Evolutionary conservation across 1,139 yeast species (phyloP), one percentile per base, ranked within the genome.

Genomic region (Scheffersomyces lignicola): DNA sequence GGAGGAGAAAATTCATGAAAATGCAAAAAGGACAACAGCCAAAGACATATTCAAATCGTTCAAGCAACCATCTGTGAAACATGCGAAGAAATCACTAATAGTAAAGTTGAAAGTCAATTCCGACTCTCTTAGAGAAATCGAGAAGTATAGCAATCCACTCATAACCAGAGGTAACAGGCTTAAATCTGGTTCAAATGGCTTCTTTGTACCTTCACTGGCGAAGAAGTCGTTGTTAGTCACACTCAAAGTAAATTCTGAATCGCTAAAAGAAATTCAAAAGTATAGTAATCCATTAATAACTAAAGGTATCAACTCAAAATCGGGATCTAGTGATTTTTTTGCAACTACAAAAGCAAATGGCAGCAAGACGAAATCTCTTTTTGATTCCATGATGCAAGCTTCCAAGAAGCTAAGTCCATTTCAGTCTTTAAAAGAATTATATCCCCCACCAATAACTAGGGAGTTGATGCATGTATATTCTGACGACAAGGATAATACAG

Each of bases 201-300:
- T n/a, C n/a, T n/a, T n/a, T n/a, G n/a, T n/a, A n/a, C n/a, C n/a
- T n/a, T n/a, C n/a, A n/a, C n/a, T n/a, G n/a, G n/a, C n/a, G 5
- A 34, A 35, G 26, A 18, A 42, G 38, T 39, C 48, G 11, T 37
- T 41, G 13, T 37, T 49, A 12, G 61, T 66, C 1, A 56, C 60
- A 0, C 48, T 68, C 9, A 58, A 56, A 34, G 36, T 67, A 3
- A 45, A 51, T 26, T 48, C 63, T 3, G 47, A 35, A 1, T 50
- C 47, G 3, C 49, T 67, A 29, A 45, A 49, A n/a, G 54, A 53
- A 24, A 54, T 63, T 16, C 56, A 60, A 31, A 43, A 41, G 31
- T 51, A 43, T 29, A 61, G 58, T 18, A 63, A 59, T 34, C 68
- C 71, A 1, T 51, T 65, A 14, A 56, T 53, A 34, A 52, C 66